Evolutionary conservation across 1,284 basidiomycete genomes (phyloP), one percentile per base, ranked within the genome.

Genomic region (Moesziomyces sp.): DNA sequence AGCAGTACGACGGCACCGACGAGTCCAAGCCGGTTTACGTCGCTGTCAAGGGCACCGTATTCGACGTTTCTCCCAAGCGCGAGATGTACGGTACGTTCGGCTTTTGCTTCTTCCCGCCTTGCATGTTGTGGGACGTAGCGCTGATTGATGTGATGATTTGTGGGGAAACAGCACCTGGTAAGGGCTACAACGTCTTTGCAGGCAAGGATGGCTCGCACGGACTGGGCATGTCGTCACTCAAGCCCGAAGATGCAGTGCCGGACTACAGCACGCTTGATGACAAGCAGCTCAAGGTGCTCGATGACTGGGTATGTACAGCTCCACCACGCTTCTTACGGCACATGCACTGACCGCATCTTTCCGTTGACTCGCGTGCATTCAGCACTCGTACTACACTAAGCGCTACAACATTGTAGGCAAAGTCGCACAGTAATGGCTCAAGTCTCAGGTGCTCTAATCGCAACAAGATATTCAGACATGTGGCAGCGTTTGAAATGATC

Each of bases 41-140:
- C 40, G 90, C 92, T 47, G 93, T 95, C 84, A 96, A 94, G 87
- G 92, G 92, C 91, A 61, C 89, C 0, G 87, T 94, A 13, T 94
- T 94, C 83, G 92, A 94, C 82, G 93, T 96, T 4, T 83, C 85
- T 5, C 86, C 86, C 55, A 94, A 93, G 82, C 85, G 86, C 16
- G 92, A 95, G 68, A 91, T 93, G 70, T 96, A 96, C 76, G 92
- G 93, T 40, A 85, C 86, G 26, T 91, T 28, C 28, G 19, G 5
- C 28, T 53, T 18, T 43, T 23, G 11, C 24, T 30, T 30, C 5
- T 44, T 35, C 47, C 21, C 11, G 30, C 11, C 11, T 10, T 11
- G 30, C 26, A 13, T 13, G 30, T 11, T 33, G 13, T 10, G 30
- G 30, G 30, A 33, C 13, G 30, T 8, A 33, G 11, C 3, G 30